Base-by-base conservation (phyloP, 2,329 filamentous ascomycete genomes). In the Metarhizium sp. region DNA sequence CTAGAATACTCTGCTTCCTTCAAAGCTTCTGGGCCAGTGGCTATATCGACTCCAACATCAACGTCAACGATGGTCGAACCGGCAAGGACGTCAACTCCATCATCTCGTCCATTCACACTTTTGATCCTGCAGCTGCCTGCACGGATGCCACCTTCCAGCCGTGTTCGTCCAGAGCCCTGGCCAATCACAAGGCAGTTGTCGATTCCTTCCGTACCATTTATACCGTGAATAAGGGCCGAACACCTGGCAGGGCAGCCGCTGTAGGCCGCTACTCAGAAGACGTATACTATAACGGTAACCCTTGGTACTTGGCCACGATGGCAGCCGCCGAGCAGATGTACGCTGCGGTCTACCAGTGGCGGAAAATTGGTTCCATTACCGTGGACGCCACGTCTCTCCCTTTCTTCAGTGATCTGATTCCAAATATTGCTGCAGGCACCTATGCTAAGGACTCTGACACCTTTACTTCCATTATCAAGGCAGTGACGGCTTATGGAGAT, bases 271-370 rank as follows among this genome's bases (percentile, higher is more conserved):
- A 90, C 65, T 71, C 83, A 0, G 86, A 89, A 67, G 88, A 95
- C 62, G 70, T 76, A 4, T 94, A 92, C 70, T 87, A 85, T 68
- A 82, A 82, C 58, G 88, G 88, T 1, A 91, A 94, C 67, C 89
- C 89, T 1, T 94, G 89, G 89, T 88, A 90, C 63, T 77, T 92
- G 13, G 80, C 80, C 62, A 92, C 87, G 1, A 76, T 90, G 34
- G 88, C 87, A 2, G 87, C 87, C 0, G 90, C 88, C 3, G 89
- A 94, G 69, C 85, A 88, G 65, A 78, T 95, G 2, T 92, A 91
- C 67, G 85, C 88, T 62, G 86, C 89, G 1, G 64, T 91, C 1
- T 85, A 86, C 60, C 82, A 86, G 51, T 92, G 87, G 87, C 76
- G 85, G 59, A 70, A 74, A 40, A 69, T 76, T 30, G 84, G 82